These are phyloP conservation scores for Ambrosia artemisiifolia DNA, from an alignment of 129 eudicot genomes.

Conservation along the genomic window DNA sequence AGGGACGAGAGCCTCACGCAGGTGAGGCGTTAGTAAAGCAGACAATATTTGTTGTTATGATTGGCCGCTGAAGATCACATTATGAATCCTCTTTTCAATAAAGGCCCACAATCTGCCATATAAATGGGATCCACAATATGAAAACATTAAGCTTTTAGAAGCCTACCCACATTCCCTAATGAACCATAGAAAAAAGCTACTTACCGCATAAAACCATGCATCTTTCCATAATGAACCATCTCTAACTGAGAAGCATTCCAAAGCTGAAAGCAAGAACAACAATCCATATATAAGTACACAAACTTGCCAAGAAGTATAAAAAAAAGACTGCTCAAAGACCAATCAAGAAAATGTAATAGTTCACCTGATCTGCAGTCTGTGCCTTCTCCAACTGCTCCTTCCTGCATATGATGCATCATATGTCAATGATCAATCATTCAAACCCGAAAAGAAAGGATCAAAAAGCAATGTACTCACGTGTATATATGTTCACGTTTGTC, in stretches of 20 bases:
- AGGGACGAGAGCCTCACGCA: no score
- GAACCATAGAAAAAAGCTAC: neutral
- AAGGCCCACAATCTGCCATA: neutral
- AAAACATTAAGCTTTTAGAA: neutral
- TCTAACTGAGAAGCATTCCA: conserved; percentile 99
- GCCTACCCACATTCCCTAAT: neutral
- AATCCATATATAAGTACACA: neutral
- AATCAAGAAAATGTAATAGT: conserved; percentile 20
- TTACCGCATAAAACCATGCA: conserved; percentile 99
- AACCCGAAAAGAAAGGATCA: neutral
- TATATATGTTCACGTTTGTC: conserved; percentile 82
- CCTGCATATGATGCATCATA: conserved; percentile 39
- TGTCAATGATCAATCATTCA: neutral
- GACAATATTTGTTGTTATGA: neutral
- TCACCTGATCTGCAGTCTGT: conserved; percentile 93
- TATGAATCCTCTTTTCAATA: neutral
- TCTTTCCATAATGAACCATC: conserved; percentile 91
- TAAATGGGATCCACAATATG: neutral
- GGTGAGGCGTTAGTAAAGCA: neutral
- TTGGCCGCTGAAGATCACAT: no score
- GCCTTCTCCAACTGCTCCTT: conserved; percentile 91
- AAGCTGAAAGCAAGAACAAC: conserved; percentile 48
- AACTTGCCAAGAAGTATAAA: neutral
- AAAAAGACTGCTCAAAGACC: neutral
- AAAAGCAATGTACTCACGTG: conserved; percentile 51